Evolutionary conservation across 169 alveolate genomes (phyloP).

Genomic region (Cryptosporidium parvum): DNA sequence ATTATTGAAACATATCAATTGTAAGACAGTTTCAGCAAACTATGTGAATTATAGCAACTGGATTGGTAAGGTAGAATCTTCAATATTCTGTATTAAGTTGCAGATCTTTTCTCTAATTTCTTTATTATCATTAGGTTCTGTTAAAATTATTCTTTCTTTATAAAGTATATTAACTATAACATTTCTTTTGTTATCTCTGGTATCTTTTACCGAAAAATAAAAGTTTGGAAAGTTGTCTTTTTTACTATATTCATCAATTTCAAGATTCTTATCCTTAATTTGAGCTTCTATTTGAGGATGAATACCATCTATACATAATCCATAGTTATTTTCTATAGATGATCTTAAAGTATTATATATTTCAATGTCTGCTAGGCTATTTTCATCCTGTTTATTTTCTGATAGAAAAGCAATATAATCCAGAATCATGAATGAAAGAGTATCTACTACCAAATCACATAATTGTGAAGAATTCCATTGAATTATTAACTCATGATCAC

Average conservation of each 20-base stretch:
- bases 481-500: constrained; percentile 38
- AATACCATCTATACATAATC: constrained; percentile 35
- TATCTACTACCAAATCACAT: constrained; percentile 50
- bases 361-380: not conserved
- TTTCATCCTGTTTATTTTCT: not conserved
- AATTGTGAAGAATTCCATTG: constrained; percentile 51
- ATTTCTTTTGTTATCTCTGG: not conserved
- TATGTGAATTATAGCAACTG: constrained; percentile 19
- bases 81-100: constrained; percentile 47
- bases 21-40: not conserved
- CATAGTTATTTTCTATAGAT: constrained; percentile 44
- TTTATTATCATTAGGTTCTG: constrained; percentile 18
- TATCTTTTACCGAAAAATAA: constrained; percentile 14
- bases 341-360: constrained; percentile 42
- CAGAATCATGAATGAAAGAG: constrained; percentile 57
- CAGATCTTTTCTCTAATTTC: constrained; percentile 18
- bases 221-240: not conserved
- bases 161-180: constrained; percentile 38
- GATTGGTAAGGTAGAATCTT: constrained; percentile 58
- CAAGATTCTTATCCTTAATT: constrained; percentile 14
- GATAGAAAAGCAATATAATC: constrained; percentile 23
- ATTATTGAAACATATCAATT: not conserved
- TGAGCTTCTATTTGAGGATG: constrained; percentile 16
- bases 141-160: constrained; percentile 24
- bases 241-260: not conserved